phyloP scores from a whole-genome alignment of 2,329 filamentous ascomycete species.

The Epichloe sp. region DNA sequence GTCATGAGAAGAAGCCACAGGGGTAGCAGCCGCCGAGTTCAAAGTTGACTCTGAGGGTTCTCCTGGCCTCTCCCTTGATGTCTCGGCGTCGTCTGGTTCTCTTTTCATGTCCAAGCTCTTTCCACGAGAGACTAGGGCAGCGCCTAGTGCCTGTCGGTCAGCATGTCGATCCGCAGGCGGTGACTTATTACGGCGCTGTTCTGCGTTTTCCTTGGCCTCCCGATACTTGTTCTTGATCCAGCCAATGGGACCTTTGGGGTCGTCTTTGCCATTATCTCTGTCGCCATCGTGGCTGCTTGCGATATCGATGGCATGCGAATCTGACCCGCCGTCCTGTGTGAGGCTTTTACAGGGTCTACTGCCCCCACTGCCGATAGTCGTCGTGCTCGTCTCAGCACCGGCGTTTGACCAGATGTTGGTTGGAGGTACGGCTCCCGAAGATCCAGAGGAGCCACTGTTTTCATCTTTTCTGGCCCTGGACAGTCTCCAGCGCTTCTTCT shows the following conservation, averaged over 20 bases:
- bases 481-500: constrained; percentile 59
- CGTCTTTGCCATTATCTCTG: constrained; percentile 30
- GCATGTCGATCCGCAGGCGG: constrained; percentile 27
- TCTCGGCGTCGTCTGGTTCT: constrained; percentile 16
- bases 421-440: constrained; percentile 30
- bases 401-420: constrained; percentile 45
- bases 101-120: constrained; percentile 37
- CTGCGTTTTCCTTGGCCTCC: constrained; percentile 43
- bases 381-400: constrained; percentile 52
- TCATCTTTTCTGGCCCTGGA: constrained; percentile 51
- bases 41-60: background rate
- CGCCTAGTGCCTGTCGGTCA: constrained; percentile 16
- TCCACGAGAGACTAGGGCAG: constrained; percentile 23
- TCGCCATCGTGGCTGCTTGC: constrained; percentile 25
- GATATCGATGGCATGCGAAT: constrained; percentile 24
- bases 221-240: constrained; percentile 50
- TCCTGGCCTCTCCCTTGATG: background rate
- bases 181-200: constrained; percentile 43
- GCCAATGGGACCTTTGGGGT: constrained; percentile 37
- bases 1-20: background rate
- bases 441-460: constrained; percentile 27
- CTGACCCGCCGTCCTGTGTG: constrained; percentile 37
- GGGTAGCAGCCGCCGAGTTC: background rate
- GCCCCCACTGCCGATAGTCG: constrained; percentile 52
- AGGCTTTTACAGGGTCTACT: constrained; percentile 35